Percentiles rank a stretch among this genome's conserved stretches.
phyloP scores from a whole-genome alignment of 2,329 filamentous ascomycete species.

The Penicillium verrucosum region DNA sequence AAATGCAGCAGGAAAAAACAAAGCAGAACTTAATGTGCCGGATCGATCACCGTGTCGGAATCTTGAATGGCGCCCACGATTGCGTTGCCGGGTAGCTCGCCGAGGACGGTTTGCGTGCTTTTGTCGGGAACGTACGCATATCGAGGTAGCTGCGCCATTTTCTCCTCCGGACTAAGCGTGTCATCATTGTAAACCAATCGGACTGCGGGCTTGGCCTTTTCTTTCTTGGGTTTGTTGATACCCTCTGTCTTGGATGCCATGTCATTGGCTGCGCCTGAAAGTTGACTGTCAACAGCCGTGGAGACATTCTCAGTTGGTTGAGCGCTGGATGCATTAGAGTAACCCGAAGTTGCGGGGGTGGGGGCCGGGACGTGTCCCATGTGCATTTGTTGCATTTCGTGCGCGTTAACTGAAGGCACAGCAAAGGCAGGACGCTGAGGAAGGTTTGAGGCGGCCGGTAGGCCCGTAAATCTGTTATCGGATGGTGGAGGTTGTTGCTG shows the following conservation, averaged over 20 bases:
- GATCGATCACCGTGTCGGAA: constrained; percentile 35
- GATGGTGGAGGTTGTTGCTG: constrained; percentile 41
- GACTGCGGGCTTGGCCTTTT: constrained; percentile 59
- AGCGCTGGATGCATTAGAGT: constrained; percentile 31
- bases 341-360: constrained; percentile 22
- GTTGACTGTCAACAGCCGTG: constrained; percentile 52
- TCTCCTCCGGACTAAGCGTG: constrained; percentile 80
- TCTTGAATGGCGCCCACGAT: constrained; percentile 35
- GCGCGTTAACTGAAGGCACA: constrained; percentile 52
- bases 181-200: constrained; percentile 78
- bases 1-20: constrained; percentile 1
- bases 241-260: constrained; percentile 41
- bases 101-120: constrained; percentile 36
- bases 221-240: constrained; percentile 65
- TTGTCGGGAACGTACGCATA: constrained; percentile 64
- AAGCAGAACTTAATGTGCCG: constrained; percentile 27
- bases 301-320: constrained; percentile 28
- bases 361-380: constrained; percentile 44
- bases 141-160: constrained; percentile 72
- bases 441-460: constrained; percentile 56
- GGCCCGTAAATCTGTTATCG: constrained; percentile 48
- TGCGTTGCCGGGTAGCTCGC: constrained; percentile 34
- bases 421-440: constrained; percentile 60
- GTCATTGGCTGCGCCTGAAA: constrained; percentile 48
- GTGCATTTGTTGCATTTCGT: constrained; percentile 58